Evolutionary conservation across 2,329 filamentous ascomycete species (phyloP), one percentile per base, ranked within the genome.

Genomic region (Monilinia polystroma): DNA sequence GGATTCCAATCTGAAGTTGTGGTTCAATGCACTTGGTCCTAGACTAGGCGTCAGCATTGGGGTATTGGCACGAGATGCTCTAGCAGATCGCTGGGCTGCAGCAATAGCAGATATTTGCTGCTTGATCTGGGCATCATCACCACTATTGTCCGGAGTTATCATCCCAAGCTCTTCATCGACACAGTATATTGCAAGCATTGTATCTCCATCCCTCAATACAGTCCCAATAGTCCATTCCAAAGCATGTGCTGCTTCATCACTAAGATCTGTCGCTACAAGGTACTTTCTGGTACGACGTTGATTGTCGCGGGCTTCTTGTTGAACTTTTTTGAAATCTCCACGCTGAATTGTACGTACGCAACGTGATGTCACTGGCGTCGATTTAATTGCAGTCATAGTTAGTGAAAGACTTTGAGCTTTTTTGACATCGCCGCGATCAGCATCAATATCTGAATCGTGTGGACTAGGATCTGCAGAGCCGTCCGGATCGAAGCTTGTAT

Each of bases 171-270:
- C 94, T 76, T 98, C 94, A 72, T 97, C 93, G 32, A 96, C 89
- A 67, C 93, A 96, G 79, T 96, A 97, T 56, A 98, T 92, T 2
- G 92, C 93, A 69, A 97, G 88, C 47, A 99, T 83, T 0, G 94
- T 98, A 76, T 99, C 95, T 10, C 95, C 95, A 73, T 98, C 93
- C 59, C 95, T 87, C 41, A 99, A 82, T 7, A 98, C 93, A 0
- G 94, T 98, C 10, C 95, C 95, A 66, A 99, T 93, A 0, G 94
- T 95, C 95, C 95, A 99, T 77, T 99, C 95, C 43, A 99, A 83
- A 1, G 95, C 95, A 77, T 98, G 96, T 8, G 92, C 91, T 5
- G 94, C 93, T 79, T 99, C 95, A 49, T 95, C 91, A 72, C 93
- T 97, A 4, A 98, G 81, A 78, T 99, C 95, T 0, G 92, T 97